Base-by-base conservation (phyloP, 2,329 filamentous ascomycete genomes). In the Coleophoma crateriformis region DNA sequence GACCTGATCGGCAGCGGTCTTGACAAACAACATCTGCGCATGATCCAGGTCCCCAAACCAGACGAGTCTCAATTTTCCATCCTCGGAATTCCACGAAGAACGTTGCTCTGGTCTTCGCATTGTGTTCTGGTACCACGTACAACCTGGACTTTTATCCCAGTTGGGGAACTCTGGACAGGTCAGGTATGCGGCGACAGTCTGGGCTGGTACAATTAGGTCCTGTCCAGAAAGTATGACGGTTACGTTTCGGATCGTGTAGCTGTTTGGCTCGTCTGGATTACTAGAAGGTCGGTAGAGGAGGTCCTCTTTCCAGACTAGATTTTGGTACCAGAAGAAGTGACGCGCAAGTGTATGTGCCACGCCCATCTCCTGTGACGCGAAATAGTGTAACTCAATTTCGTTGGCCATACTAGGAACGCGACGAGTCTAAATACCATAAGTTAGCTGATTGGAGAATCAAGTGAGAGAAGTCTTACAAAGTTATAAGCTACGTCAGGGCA, bases 401-500 rank as follows among this genome's bases (percentile, higher is more conserved):
- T 76, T 79, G n/a, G 78, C 73, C 51, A 39, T 64, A 58, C 45
- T 64, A 41, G 70, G 71, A 49, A 56, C 59, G 32, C 67, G 60
- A 53, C 60, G 64, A 32, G 71, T 70, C 44, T 46, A 17, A 7
- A 12, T 14, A 34, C 15, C 10, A 5, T 17, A 33, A 33, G 43
- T 19, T 15, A 33, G 13, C 13, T n/a, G 7, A 41, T 2, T 17
- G 7, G 22, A 12, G 39, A 41, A 13, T 41, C 19, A 20, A 22
- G n/a, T 1, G 19, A 4, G 22, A 3, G 10, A 22, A 13, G 4
- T 32, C 41, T 38, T 40, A 43, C 39, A 61, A 84, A 84, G 54
- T 83, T 84, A 63, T 79, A 82, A 2, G 77, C 76, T 10, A 83
- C 76, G 53, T 82, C 75, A 2, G 79, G 78, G 14, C 80, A 72